A percentile compares a stretch with the other conserved stretches of the same genome.
These are phyloP conservation scores for Puccinia polysora DNA, from an alignment of 1,284 basidiomycete species.

Conservation along the genomic window DNA sequence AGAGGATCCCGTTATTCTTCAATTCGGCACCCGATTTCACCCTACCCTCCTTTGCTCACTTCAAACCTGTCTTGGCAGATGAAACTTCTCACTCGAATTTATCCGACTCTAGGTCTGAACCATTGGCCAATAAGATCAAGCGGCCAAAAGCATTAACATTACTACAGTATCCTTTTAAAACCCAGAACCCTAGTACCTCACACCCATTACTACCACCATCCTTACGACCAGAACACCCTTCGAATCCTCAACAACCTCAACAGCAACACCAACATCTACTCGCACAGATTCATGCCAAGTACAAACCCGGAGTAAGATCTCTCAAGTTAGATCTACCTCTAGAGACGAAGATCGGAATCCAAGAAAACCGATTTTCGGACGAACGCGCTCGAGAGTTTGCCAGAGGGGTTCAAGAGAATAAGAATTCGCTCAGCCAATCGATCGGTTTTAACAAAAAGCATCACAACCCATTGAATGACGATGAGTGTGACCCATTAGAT, in stretches of 20 bases:
- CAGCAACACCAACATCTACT: slow-evolving; percentile 1
- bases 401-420: slow-evolving; percentile 46
- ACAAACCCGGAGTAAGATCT: slow-evolving; percentile 49
- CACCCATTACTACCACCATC: slow-evolving; percentile 50
- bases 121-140: slow-evolving; percentile 6
- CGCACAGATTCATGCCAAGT: slow-evolving; percentile 46
- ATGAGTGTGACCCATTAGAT: slow-evolving; percentile 45
- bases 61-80: slow-evolving; percentile 36
- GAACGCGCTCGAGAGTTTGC: slow-evolving; percentile 48
- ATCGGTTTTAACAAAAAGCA: slow-evolving; percentile 42
- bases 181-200: slow-evolving; percentile 46
- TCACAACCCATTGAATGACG: slow-evolving; percentile 12
- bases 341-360: slow-evolving; percentile 45
- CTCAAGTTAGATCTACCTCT: slow-evolving; percentile 50
- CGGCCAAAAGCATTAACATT: slow-evolving; percentile 46
- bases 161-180: slow-evolving; percentile 51
- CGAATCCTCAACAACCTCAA: slow-evolving; percentile 30
- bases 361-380: slow-evolving; percentile 49
- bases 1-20: slow-evolving; percentile 42
- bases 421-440: slow-evolving; percentile 45
- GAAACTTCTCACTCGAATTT: not conserved
- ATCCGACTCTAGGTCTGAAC: not conserved
- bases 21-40: slow-evolving; percentile 37
- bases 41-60: slow-evolving; percentile 39
- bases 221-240: slow-evolving; percentile 46